A percentile compares a stretch with the other conserved stretches of the same genome.
Evolutionary conservation across 345 rosid genomes (phyloP).

Genomic region (Eucalyptus guilfoylei): DNA sequence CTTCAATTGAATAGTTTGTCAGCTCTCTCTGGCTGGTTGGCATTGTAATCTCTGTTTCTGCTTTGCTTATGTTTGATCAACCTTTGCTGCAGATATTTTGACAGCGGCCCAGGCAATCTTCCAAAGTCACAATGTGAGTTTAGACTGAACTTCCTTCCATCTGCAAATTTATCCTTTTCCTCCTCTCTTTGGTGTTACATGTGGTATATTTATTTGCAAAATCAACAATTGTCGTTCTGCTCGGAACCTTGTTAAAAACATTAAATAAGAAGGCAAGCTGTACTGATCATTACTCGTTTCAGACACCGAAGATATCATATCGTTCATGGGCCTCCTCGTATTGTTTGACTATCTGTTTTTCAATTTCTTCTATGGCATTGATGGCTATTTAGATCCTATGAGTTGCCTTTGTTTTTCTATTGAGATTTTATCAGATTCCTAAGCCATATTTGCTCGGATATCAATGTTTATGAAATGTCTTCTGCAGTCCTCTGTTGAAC

Average conservation of each 20-base stretch:
- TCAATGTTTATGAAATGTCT: neutral
- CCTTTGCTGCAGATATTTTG: conserved; percentile 60
- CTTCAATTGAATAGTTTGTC: neutral
- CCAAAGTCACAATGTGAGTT: conserved; percentile 72
- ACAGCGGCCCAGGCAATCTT: conserved; percentile 80
- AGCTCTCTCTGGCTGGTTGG: neutral
- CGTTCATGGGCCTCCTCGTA: neutral
- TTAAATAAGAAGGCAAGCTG: neutral
- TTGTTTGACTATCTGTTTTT: neutral
- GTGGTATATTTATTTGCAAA: neutral
- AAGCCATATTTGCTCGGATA: neutral
- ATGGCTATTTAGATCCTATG: neutral
- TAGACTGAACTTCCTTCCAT: neutral
- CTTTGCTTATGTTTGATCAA: neutral
- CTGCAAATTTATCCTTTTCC: neutral
- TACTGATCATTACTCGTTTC: neutral
- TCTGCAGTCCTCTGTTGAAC: neutral
- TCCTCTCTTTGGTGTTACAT: neutral
- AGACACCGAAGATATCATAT: neutral
- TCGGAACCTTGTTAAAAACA: neutral
- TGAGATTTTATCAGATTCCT: neutral
- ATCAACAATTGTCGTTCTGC: neutral
- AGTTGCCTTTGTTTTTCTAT: neutral
- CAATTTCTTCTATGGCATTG: neutral
- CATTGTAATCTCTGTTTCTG: neutral